Percentiles rank a stretch among this genome's conserved stretches.
These are phyloP conservation scores for Furcasterigmium sp. DNA, from an alignment of 2,329 filamentous ascomycete species.

Conservation along the genomic window DNA sequence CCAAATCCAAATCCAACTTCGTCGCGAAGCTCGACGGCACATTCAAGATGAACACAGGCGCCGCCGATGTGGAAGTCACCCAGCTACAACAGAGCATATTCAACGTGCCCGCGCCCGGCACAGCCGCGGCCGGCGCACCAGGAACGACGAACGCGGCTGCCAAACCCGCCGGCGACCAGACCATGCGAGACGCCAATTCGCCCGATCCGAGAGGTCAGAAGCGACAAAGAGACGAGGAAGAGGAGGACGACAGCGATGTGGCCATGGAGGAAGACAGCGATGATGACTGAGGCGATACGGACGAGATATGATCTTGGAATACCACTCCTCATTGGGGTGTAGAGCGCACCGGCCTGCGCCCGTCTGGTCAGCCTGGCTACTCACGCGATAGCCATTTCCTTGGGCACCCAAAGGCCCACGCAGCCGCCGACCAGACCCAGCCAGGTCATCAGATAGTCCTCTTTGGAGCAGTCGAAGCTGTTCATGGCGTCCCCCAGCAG, in stretches of 20 bases:
- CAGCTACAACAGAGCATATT: slow-evolving; percentile 78
- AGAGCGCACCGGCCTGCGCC: no score
- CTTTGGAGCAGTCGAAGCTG: slow-evolving; percentile 53
- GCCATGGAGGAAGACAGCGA: slow-evolving; percentile 68
- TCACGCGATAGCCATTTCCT: slow-evolving; percentile 49
- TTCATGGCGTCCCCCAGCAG: slow-evolving; percentile 77
- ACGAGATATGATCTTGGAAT: neutral
- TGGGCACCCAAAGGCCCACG: slow-evolving; percentile 73
- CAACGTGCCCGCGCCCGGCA: slow-evolving; percentile 56
- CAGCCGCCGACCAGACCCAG: slow-evolving; percentile 78
- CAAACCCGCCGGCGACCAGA: slow-evolving; percentile 37
- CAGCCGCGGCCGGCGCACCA: slow-evolving; percentile 28
- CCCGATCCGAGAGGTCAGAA: slow-evolving; percentile 61
- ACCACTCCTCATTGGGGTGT: no score
- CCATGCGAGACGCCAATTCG: slow-evolving; percentile 45
- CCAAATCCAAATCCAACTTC: slow-evolving; percentile 81
- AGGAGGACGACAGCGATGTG: slow-evolving; percentile 62
- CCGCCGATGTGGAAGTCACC: slow-evolving; percentile 57
- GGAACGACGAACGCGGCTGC: slow-evolving; percentile 44
- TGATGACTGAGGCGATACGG: slow-evolving; percentile 49
- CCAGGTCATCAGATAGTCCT: slow-evolving; percentile 82
- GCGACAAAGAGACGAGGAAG: slow-evolving; percentile 63
- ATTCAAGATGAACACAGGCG: slow-evolving; percentile 60
- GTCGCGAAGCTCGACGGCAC: slow-evolving; percentile 90
- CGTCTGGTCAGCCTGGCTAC: no score